Evolutionary conservation across 169 alveolate genomes (phyloP).

Genomic region (Perkinsus marinus): DNA sequence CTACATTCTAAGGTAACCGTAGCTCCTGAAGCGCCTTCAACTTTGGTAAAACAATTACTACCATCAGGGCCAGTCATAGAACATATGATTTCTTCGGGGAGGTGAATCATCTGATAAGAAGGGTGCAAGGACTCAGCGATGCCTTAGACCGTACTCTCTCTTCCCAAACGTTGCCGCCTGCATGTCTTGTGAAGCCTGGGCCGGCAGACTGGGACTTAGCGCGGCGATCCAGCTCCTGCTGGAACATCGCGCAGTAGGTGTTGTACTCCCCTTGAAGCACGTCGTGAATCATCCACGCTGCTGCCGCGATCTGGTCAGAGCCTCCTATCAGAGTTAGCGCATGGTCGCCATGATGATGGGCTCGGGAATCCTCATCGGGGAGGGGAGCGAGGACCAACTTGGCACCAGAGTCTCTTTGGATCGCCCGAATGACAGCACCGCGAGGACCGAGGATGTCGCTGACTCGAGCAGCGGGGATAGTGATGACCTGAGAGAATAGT

Average conservation of each 20-base stretch:
- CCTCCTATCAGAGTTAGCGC: background rate
- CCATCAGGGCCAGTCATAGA: background rate
- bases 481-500: background rate
- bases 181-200: background rate
- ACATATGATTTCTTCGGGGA: background rate
- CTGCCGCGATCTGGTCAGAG: background rate
- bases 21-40: background rate
- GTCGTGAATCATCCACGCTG: background rate
- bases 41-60: background rate
- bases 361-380: background rate
- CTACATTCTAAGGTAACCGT: background rate
- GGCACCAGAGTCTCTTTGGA: background rate
- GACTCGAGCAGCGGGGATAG: background rate
- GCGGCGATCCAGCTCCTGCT: background rate
- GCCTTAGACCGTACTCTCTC: background rate
- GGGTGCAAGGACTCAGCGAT: background rate
- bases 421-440: background rate
- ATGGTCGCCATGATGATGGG: background rate
- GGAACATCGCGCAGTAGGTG: background rate
- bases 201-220: background rate
- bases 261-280: background rate
- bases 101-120: background rate
- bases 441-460: background rate
- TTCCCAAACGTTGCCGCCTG: background rate
- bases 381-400: background rate